Percentiles rank a stretch among this genome's conserved stretches.
phyloP scores from a whole-genome alignment of 257 asterid species.

The Henckelia pumila region DNA sequence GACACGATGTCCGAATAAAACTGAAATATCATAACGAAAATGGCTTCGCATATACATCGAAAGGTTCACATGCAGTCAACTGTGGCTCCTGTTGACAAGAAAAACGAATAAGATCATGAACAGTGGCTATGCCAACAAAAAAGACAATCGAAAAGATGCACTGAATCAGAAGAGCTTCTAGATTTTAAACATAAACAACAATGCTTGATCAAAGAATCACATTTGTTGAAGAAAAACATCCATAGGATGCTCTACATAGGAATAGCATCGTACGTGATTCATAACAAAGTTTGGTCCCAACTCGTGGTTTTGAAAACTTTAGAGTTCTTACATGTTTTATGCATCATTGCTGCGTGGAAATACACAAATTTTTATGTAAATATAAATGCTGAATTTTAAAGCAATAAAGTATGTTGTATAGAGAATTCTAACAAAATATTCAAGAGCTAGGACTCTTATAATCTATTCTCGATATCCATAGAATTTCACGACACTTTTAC shows the following conservation, averaged over 20 bases:
- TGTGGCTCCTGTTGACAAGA: constrained; percentile 80
- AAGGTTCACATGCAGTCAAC: constrained; percentile 69
- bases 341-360: neutral
- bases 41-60: constrained; percentile 87
- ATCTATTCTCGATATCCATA: too few relatives aligned
- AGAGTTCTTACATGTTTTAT: neutral
- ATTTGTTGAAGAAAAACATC: neutral
- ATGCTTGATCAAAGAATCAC: neutral
- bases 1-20: neutral
- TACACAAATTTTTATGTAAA: neutral
- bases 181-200: neutral
- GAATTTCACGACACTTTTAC: neutral
- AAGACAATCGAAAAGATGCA: neutral
- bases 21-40: constrained; percentile 59
- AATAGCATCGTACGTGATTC: neutral
- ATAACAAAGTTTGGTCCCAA: neutral
- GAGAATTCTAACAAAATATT: neutral
- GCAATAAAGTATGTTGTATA: too few relatives aligned
- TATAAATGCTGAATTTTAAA: neutral
- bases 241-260: neutral
- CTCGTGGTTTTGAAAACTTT: neutral
- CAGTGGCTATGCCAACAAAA: neutral
- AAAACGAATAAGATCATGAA: constrained; percentile 4
- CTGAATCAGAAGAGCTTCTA: neutral
- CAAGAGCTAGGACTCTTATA: neutral